These are phyloP conservation scores for Huntiella moniliformis DNA, from an alignment of 2,329 filamentous ascomycete genomes.

Conservation along the genomic window DNA sequence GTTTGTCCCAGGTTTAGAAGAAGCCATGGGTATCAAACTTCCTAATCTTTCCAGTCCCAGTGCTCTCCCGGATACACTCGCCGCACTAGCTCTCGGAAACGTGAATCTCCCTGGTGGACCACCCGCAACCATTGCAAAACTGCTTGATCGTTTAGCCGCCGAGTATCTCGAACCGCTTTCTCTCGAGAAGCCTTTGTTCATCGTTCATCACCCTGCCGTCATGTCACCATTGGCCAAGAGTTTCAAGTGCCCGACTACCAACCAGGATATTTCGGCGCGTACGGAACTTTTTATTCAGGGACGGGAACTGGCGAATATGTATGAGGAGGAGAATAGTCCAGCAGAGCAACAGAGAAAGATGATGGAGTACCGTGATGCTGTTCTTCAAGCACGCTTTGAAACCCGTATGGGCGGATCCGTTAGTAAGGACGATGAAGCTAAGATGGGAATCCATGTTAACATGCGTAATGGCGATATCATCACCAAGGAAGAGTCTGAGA, in stretches of 20 bases:
- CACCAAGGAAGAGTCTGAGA: constrained; percentile 10
- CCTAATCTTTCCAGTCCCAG: constrained; percentile 39
- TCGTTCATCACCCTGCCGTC: constrained; percentile 73
- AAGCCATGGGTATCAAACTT: constrained; percentile 42
- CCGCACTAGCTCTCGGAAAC: constrained; percentile 35
- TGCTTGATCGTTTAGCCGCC: constrained; percentile 66
- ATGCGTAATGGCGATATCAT: constrained; percentile 20
- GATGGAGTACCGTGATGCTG: constrained; percentile 27
- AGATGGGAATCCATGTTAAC: constrained; percentile 15
- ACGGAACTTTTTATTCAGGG: constrained; percentile 70
- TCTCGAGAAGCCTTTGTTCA: constrained; percentile 51
- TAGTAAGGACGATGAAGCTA: constrained; percentile 14
- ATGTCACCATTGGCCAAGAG: constrained; percentile 86
- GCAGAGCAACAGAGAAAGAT: constrained; percentile 76
- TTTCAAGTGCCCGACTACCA: constrained; percentile 47
- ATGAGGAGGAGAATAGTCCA: constrained; percentile 94
- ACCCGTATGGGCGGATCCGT: constrained; percentile 15
- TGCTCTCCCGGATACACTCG: constrained; percentile 39
- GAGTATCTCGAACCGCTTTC: constrained; percentile 65
- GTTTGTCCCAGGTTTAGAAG: constrained; percentile 65
- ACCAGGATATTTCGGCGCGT: constrained; percentile 59
- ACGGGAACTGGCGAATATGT: constrained; percentile 83
- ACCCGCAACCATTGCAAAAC: constrained; percentile 36
- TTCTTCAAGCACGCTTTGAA: constrained; percentile 12
- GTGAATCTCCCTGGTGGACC: constrained; percentile 48